Evolutionary conservation across 495 filamentous ascomycete genomes (phyloP).

Genomic region (Talaromyces thailandensis): DNA sequence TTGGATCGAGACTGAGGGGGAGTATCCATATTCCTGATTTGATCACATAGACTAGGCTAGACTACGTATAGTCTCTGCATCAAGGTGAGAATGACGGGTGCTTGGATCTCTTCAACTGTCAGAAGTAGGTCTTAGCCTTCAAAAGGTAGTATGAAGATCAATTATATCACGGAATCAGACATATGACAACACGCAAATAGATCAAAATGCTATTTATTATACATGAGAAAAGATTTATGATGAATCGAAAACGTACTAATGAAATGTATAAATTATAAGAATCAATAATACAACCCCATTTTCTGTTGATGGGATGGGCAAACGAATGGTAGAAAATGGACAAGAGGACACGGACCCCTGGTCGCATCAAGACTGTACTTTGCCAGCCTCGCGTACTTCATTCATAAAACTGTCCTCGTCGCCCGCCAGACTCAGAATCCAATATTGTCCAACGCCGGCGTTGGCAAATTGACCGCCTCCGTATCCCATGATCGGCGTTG

Average conservation of each 20-base stretch:
- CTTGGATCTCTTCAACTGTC: no score
- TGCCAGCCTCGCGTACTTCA: slow-evolving; percentile 60
- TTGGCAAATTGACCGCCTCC: slow-evolving; percentile 31
- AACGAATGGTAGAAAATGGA: background rate
- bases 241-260: background rate
- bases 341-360: background rate
- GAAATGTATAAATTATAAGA: background rate
- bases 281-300: background rate
- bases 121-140: background rate
- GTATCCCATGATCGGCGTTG: slow-evolving; percentile 22
- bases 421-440: slow-evolving; percentile 35
- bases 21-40: no score
- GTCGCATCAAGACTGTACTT: slow-evolving; percentile 32
- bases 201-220: background rate
- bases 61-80: no score
- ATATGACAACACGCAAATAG: background rate
- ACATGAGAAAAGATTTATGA: background rate
- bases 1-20: no score
- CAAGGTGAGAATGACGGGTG: no score
- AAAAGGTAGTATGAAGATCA: background rate
- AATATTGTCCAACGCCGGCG: slow-evolving; percentile 30
- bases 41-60: no score
- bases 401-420: slow-evolving; percentile 63
- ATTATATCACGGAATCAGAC: background rate
- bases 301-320: background rate